Conservation (phyloP, 176 grass and related monocot species). For the Oryza meridionalis region DNA sequence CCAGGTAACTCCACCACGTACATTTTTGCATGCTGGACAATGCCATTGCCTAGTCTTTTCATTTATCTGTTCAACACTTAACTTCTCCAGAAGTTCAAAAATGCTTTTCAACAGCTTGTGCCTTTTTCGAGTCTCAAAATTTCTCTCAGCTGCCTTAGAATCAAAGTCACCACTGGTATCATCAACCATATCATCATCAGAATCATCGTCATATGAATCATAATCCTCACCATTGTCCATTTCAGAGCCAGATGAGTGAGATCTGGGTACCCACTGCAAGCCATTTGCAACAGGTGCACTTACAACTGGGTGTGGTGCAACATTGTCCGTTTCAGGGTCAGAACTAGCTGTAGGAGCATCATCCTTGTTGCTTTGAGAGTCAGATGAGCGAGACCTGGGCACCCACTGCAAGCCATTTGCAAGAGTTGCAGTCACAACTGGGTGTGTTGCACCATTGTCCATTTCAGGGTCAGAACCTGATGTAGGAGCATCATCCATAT, state of each 20-base stretch:
- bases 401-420: conserved; percentile 68
- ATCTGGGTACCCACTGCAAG: conserved; percentile 61
- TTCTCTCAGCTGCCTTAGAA: conserved; percentile 74
- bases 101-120: conserved; percentile 84
- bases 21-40: conserved; percentile 86
- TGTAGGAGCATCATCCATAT: conserved; percentile 40
- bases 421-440: conserved; percentile 50
- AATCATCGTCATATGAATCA: conserved; percentile 50
- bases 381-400: conserved; percentile 45
- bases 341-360: conserved; percentile 21
- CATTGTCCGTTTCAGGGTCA: conserved; percentile 47
- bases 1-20: conserved; percentile 83
- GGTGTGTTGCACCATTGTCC: conserved; percentile 30
- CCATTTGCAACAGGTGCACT: conserved; percentile 54
- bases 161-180: conserved; percentile 65
- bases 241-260: conserved; percentile 42
- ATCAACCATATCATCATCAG: conserved; percentile 67
- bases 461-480: conserved; percentile 46
- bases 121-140: conserved; percentile 63
- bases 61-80: conserved; percentile 69
- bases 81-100: conserved; percentile 57
- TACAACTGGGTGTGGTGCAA: conserved; percentile 41
- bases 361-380: conserved; percentile 52
- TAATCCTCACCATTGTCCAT: conserved; percentile 30
- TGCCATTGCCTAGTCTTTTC: conserved; percentile 62